Conservation (phyloP, 768 basidiomycete genomes). For the Myochromella boudieri region DNA sequence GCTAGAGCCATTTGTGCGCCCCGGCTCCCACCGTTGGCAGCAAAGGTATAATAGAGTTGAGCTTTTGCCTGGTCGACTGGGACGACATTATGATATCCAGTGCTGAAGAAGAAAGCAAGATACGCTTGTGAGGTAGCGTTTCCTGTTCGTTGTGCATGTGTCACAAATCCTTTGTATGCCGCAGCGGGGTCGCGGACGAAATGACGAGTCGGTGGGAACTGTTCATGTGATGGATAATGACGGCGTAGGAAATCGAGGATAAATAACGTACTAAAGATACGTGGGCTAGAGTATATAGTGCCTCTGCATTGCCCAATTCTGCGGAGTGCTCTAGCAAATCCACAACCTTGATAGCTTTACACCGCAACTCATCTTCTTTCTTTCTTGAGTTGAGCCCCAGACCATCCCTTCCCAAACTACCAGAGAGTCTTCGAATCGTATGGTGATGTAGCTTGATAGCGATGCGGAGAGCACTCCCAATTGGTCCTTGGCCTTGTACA, state of each 20-base stretch:
- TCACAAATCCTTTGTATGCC: slow-evolving; percentile 62
- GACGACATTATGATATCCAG: slow-evolving; percentile 71
- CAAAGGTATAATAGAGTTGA: slow-evolving; percentile 91
- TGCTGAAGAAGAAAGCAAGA: slow-evolving; percentile 86
- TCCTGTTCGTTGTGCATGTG: slow-evolving; percentile 69
- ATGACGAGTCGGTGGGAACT: slow-evolving; percentile 76
- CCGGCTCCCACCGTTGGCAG: slow-evolving; percentile 83
- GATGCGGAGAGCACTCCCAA: slow-evolving; percentile 71
- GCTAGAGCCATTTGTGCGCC: slow-evolving; percentile 92
- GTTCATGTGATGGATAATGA: neutral
- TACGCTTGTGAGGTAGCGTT: slow-evolving; percentile 86
- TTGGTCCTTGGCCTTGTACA: slow-evolving; percentile 74
- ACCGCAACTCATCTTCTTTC: slow-evolving; percentile 64
- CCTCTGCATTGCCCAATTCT: slow-evolving; percentile 75
- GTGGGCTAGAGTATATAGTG: slow-evolving; percentile 64
- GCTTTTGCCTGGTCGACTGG: slow-evolving; percentile 77
- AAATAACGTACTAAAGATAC: slow-evolving; percentile 59
- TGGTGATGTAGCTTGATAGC: slow-evolving; percentile 63
- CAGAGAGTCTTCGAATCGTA: slow-evolving; percentile 42
- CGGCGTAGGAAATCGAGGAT: neutral
- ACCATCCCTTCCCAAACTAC: slow-evolving; percentile 38
- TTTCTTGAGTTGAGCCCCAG: slow-evolving; percentile 43
- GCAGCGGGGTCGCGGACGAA: slow-evolving; percentile 60
- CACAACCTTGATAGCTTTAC: slow-evolving; percentile 78
- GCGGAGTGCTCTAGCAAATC: slow-evolving; percentile 80